Percentiles rank a stretch among this genome's conserved stretches.
Evolutionary conservation across 164 flowering plant genomes (phyloP).

Genomic region (Nymphaea colorata): DNA sequence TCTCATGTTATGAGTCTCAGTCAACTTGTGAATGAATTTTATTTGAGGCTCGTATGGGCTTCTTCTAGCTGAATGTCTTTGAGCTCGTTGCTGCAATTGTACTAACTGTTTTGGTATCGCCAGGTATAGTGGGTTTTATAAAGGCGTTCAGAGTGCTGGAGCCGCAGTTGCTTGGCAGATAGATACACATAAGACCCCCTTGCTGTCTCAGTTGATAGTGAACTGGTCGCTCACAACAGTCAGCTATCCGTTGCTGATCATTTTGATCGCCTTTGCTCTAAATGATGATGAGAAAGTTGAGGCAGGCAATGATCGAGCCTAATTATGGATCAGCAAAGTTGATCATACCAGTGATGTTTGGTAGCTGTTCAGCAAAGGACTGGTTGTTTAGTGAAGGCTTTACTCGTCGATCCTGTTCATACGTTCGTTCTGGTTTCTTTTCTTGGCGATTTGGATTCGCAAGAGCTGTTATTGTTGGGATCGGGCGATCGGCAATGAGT

Average conservation of each 20-base stretch:
- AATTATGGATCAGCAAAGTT: neutral
- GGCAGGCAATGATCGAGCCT: neutral
- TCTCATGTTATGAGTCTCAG: no score
- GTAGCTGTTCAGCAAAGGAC: neutral
- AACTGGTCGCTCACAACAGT: conserved; percentile 71
- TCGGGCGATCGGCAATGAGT: no score
- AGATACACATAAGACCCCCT: conserved; percentile 43
- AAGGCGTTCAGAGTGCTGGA: conserved; percentile 95
- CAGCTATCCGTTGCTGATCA: conserved; percentile 59
- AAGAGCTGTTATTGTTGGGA: no score
- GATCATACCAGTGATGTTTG: neutral
- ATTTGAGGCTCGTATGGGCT: no score
- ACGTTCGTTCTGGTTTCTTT: no score
- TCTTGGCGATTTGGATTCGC: no score
- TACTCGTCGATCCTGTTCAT: no score
- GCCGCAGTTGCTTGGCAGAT: conserved; percentile 96
- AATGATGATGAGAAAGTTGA: conserved; percentile 30
- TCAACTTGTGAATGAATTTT: no score
- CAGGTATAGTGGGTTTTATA: conserved; percentile 85
- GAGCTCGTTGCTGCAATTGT: neutral
- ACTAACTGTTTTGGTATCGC: conserved; percentile 6
- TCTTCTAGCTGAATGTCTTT: no score
- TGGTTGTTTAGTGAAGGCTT: no score
- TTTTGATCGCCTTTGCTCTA: conserved; percentile 52
- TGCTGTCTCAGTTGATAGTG: conserved; percentile 37